Conservation (phyloP, 176 grass and related monocot genomes). For the Lolium multiflorum region DNA sequence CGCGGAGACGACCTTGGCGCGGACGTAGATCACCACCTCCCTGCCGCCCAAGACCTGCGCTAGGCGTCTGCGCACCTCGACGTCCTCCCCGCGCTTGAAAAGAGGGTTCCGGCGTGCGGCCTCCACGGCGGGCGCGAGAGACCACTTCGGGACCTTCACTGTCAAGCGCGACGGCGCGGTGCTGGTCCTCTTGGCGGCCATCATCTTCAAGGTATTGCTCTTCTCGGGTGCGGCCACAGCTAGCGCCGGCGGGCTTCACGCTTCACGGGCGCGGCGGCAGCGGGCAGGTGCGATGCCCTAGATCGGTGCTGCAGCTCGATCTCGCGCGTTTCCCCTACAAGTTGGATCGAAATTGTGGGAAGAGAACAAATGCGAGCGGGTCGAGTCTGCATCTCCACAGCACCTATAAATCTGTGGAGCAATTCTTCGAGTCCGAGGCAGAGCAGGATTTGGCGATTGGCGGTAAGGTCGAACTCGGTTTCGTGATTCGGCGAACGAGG, state of each 20-base stretch:
- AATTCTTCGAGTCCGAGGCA: not conserved
- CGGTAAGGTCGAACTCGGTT: not conserved
- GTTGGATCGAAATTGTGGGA: not conserved
- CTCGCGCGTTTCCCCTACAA: not conserved
- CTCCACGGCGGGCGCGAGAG: not conserved
- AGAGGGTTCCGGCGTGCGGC: not conserved
- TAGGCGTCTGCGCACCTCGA: not conserved
- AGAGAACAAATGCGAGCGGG: not conserved
- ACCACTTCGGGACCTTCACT: too few species aligned
- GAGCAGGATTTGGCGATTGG: not conserved
- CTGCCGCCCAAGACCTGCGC: not conserved
- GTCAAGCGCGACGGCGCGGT: not conserved
- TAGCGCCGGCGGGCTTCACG: too few species aligned
- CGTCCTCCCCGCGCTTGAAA: not conserved
- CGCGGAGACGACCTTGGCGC: slow-evolving; percentile 1
- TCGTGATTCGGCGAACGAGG: not conserved
- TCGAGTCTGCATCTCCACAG: not conserved
- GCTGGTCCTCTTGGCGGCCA: not conserved
- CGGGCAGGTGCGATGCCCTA: not conserved
- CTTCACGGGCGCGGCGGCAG: not conserved
- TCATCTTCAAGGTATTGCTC: not conserved
- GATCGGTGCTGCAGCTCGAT: not conserved
- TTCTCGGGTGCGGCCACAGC: not conserved
- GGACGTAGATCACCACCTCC: not conserved
- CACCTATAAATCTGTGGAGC: not conserved